phyloP scores from a whole-genome alignment of 495 filamentous ascomycete genomes.

The Evansstolkia leycettana region DNA sequence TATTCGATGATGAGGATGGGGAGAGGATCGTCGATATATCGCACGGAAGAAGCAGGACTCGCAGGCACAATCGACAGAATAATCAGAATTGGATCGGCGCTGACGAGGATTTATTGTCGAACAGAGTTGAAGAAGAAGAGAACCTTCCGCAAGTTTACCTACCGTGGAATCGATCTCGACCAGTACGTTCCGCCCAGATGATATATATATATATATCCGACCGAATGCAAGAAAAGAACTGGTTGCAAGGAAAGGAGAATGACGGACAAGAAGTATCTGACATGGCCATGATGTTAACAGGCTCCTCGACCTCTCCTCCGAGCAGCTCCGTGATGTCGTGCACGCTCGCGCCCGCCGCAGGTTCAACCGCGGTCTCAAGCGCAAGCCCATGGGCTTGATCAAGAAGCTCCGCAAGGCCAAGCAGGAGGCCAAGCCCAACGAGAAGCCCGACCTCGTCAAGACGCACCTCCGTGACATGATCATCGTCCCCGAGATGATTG shows the following conservation, averaged over 20 bases:
- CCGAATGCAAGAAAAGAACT: too few species aligned
- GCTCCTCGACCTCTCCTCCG: conserved; percentile 96
- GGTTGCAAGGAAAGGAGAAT: too few species aligned
- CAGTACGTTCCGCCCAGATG: conserved; percentile 57
- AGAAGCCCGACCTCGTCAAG: conserved; percentile 98
- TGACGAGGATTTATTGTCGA: conserved; percentile 22
- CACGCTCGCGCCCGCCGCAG: conserved; percentile 96
- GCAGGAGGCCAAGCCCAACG: conserved; percentile 99
- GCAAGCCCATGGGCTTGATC: conserved; percentile 99
- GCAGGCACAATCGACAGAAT: not conserved
- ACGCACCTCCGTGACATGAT: conserved; percentile 99
- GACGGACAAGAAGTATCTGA: conserved; percentile 9
- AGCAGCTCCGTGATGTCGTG: conserved; percentile 97
- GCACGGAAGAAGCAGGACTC: not conserved
- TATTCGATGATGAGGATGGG: conserved; percentile 8
- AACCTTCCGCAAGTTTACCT: conserved; percentile 99
- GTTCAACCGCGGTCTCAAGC: conserved; percentile 99
- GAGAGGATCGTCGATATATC: not conserved
- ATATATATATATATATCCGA: too few species aligned
- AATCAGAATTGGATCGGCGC: conserved; percentile 9
- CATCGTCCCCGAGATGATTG: conserved; percentile 98
- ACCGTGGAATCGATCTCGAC: conserved; percentile 98
- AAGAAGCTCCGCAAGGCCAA: conserved; percentile 99
- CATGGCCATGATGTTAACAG: conserved; percentile 28
- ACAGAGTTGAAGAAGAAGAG: conserved; percentile 96